Conservation (phyloP, 2,329 filamentous ascomycete species). For the Didymella pinodella region DNA sequence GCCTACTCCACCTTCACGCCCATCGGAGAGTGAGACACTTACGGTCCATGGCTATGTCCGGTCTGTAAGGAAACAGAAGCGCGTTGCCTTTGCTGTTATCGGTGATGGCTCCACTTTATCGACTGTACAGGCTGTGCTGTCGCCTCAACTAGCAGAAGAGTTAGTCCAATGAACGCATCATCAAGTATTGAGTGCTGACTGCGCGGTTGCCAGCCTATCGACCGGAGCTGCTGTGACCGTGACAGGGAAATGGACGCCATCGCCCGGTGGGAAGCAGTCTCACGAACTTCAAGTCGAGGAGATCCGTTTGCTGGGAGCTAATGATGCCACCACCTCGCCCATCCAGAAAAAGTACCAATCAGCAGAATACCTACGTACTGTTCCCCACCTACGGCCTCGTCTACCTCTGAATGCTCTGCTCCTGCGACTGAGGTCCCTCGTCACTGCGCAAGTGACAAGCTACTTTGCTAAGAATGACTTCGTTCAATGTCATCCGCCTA, state of each 20-base stretch:
- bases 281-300: slow-evolving; percentile 80
- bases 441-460: slow-evolving; percentile 73
- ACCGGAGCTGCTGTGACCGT: slow-evolving; percentile 83
- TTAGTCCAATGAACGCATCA: slow-evolving; percentile 56
- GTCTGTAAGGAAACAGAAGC: slow-evolving; percentile 86
- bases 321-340: slow-evolving; percentile 85
- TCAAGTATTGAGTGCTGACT: slow-evolving; percentile 26
- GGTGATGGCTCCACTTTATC: slow-evolving; percentile 85
- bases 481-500: slow-evolving; percentile 86
- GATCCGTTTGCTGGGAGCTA: slow-evolving; percentile 75
- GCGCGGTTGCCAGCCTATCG: slow-evolving; percentile 67
- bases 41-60: slow-evolving; percentile 79
- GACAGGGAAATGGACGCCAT: slow-evolving; percentile 77
- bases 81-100: slow-evolving; percentile 80
- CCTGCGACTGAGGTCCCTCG: slow-evolving; percentile 82
- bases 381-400: slow-evolving; percentile 86
- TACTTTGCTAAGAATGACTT: slow-evolving; percentile 78
- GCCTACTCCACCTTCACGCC: slow-evolving; percentile 57
- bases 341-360: slow-evolving; percentile 97
- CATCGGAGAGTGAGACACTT: slow-evolving; percentile 36
- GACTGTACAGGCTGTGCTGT: slow-evolving; percentile 81
- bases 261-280: slow-evolving; percentile 72
- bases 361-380: slow-evolving; percentile 83
- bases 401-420: slow-evolving; percentile 82
- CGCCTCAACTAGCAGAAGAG: slow-evolving; percentile 74